Conservation (phyloP, 768 basidiomycete genomes). For the Phanerochaete carnosa region DNA sequence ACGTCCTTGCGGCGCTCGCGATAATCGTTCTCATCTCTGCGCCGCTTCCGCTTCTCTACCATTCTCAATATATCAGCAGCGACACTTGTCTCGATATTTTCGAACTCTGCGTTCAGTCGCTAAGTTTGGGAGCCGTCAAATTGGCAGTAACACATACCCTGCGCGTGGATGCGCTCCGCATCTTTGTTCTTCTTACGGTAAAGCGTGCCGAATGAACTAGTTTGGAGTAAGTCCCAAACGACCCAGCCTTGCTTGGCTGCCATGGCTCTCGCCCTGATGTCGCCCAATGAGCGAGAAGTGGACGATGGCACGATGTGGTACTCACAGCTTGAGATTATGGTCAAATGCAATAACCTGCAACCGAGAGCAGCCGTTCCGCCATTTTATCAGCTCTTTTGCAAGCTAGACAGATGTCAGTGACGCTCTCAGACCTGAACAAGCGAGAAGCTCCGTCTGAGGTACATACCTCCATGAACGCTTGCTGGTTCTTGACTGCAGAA, state of each 20-base stretch:
- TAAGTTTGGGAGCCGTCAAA: neutral
- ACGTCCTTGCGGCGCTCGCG: conserved; percentile 31
- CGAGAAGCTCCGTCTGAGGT: neutral
- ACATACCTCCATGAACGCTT: conserved; percentile 11
- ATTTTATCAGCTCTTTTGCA: conserved; percentile 4
- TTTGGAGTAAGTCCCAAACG: conserved; percentile 36
- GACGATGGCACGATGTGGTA: neutral
- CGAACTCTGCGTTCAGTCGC: conserved; percentile 27
- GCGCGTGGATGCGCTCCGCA: conserved; percentile 34
- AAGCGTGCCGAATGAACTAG: conserved; percentile 37
- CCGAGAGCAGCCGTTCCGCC: conserved; percentile 2
- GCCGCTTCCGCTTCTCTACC: conserved; percentile 24
- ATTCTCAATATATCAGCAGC: conserved; percentile 28
- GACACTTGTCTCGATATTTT: conserved; percentile 16
- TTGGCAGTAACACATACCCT: conserved; percentile 30
- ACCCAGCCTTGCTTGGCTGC: conserved; percentile 42
- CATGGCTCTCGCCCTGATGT: conserved; percentile 34
- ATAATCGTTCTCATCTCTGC: conserved; percentile 26
- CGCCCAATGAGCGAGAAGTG: too few species aligned
- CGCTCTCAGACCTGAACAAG: too few species aligned
- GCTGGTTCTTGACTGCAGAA: conserved; percentile 4
- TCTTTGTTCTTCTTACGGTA: conserved; percentile 34
- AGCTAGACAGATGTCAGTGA: neutral
- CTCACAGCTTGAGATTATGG: conserved; percentile 11
- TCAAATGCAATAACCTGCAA: neutral